Conservation (phyloP, 2,329 filamentous ascomycete genomes). For the Colletotrichum phormii region DNA sequence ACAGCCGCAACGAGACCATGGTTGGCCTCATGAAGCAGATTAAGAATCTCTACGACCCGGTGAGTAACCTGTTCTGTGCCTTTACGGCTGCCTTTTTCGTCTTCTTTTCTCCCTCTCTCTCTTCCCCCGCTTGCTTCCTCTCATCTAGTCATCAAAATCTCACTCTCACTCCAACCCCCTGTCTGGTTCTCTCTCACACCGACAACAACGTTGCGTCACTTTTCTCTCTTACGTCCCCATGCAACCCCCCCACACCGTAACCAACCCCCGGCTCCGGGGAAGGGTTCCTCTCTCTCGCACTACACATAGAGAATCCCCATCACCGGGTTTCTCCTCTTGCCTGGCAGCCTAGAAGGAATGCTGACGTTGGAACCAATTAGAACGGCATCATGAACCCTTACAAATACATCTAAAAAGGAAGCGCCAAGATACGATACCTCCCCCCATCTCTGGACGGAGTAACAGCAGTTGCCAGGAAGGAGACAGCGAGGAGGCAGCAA, state of each 20-base stretch:
- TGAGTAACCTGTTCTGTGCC: slow-evolving; percentile 58
- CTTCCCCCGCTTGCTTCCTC: background rate
- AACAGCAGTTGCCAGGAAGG: background rate
- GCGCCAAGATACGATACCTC: slow-evolving; percentile 21
- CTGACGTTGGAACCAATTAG: slow-evolving; percentile 56
- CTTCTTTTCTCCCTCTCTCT: slow-evolving; percentile 11
- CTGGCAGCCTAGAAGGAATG: slow-evolving; percentile 32
- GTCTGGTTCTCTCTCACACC: background rate
- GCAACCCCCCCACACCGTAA: slow-evolving; percentile 15
- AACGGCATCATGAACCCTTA: slow-evolving; percentile 99
- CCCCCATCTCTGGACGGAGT: slow-evolving; percentile 1
- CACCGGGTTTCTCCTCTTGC: slow-evolving; percentile 19
- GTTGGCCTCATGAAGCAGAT: slow-evolving; percentile 93
- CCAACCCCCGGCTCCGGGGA: background rate
- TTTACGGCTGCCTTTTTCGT: slow-evolving; percentile 2
- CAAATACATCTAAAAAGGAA: slow-evolving; percentile 80
- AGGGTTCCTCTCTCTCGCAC: too few relatives aligned
- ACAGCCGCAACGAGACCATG: slow-evolving; percentile 90
- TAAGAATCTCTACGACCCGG: slow-evolving; percentile 93
- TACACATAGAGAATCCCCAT: background rate
- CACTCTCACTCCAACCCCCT: background rate
- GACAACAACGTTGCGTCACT: slow-evolving; percentile 5
- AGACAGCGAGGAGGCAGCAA: background rate
- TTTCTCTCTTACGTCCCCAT: background rate
- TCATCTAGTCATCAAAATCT: slow-evolving; percentile 16